Percentiles rank a stretch among this genome's conserved stretches.
These are phyloP conservation scores for Sisymbrium irio DNA, from an alignment of 345 rosid genomes.

Conservation along the genomic window DNA sequence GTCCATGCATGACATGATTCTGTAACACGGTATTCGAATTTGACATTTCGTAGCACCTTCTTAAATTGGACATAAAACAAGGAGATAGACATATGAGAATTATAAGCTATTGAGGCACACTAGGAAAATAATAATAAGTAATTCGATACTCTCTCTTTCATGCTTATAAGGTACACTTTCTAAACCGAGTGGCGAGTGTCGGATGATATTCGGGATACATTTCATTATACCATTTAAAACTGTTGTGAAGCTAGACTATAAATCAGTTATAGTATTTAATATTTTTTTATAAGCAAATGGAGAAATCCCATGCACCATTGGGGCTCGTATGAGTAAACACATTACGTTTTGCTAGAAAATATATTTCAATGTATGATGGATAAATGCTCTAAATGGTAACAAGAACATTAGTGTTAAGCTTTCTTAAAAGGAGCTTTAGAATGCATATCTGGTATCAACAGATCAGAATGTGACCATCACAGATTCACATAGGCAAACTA, in stretches of 20 bases:
- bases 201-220: not conserved
- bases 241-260: too few species aligned
- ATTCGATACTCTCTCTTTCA: not conserved
- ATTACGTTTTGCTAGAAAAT: not conserved
- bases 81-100: not conserved
- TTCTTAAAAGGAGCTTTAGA: not conserved
- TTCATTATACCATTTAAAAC: not conserved
- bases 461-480: not conserved
- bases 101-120: not conserved
- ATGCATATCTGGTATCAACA: not conserved
- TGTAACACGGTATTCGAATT: not conserved
- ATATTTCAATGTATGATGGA: not conserved
- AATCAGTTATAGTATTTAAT: not conserved
- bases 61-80: not conserved
- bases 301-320: not conserved
- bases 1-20: not conserved
- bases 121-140: not conserved
- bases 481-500: not conserved
- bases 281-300: not conserved
- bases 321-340: not conserved
- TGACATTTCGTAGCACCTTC: not conserved
- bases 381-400: not conserved
- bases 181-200: not conserved
- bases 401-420: not conserved
- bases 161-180: not conserved